Evolutionary conservation across 176 grass and related monocot genomes (phyloP), one percentile per base, ranked within the genome.

Genomic region (Tuctoria greenei): DNA sequence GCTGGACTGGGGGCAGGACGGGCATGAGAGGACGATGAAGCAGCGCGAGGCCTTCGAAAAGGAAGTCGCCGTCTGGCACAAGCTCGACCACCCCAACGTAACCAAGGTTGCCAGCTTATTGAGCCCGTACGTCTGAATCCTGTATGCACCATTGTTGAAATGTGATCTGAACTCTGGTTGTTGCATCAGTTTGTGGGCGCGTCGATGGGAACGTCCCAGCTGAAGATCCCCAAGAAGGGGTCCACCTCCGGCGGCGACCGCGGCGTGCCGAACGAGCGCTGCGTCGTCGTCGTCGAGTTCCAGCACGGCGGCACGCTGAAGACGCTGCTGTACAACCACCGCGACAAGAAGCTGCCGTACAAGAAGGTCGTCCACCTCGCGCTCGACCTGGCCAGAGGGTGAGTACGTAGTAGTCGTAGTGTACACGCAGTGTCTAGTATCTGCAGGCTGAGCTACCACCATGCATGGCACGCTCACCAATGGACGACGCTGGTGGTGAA

Each of bases 11-110:
- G 91, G 84, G 15, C 52, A 51, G 61, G 89, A 94, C 42, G 84
- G 82, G 18, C 84, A 92, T 39, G 75, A 82, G 16, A 59, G 71
- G 70, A 45, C 85, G 12, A 24, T 65, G 46, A 77, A 86, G 52
- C 91, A 88, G 38, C 81, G 91, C 9, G 87, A 93, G 57, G 90
- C 95, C 31, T 98, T 98, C 51, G 61, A 79, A 54, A 88, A 98
- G 77, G 91, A 98, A 76, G 91, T 98, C 7, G 74, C 69, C 12
- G 91, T 94, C 39, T 98, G 91, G 91, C 84, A 94, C 51, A 92
- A 88, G 73, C 95, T 94, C 12, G 84, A 86, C 61, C 79, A 98
- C 63, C 89, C 89, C 9, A 98, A 98, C 64, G 86, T 94, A 73
- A 98, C 95, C 4, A 91, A 90, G 84, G 95, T 90, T 90, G 77